Evolutionary conservation across 371 early-diverging fungal species (phyloP), one percentile per base, ranked within the genome.

Genomic region (Actinomortierella ambigua): DNA sequence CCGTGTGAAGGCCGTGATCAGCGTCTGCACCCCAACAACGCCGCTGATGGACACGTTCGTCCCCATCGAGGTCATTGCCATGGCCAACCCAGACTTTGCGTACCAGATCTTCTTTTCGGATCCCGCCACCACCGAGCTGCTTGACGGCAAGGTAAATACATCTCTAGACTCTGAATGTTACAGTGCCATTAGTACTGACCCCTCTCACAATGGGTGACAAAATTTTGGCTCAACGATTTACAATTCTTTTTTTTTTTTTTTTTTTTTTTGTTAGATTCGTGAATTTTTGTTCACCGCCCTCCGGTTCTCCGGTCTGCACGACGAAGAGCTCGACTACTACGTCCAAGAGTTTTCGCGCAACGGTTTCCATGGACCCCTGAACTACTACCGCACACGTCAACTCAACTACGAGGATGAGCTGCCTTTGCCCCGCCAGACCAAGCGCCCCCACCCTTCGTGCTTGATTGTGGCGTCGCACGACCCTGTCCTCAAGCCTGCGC

Each of bases 1-100:
- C 1, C 81, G 88, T 17, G 83, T 90, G 11, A 4, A 34, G 4
- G 34, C 34, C 34, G 34, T 34, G 4, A 34, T 34, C 34, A 78
- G 78, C 49, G 79, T 89, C 55, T 89, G 89, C 63, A 88, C 88
- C 1, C 87, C 93, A 2, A 90, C 82, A 75, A 44, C 43, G 3
- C 78, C 85, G 14, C 34, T 34, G 34, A 34, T 34, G 34, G 34
- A 34, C 34, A 34, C 34, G 4, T 34, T 6, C 11, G 11, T 34
- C 34, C 34, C 34, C 11, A 4, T 34, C 34, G 34, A 34, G 34
- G 73, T 82, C 8, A 53, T 85, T 17, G 85, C 85, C 11, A 64
- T 85, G 57, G 5, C 40, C 1, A 23, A 82, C 14, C 89, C 90
- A 7, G 82, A 85, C 52, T 85, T 87, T 39, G 57, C 55, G 26